These are phyloP conservation scores for Hypoxylon sp. DNA, from an alignment of 2,329 filamentous ascomycete genomes.

Conservation along the genomic window DNA sequence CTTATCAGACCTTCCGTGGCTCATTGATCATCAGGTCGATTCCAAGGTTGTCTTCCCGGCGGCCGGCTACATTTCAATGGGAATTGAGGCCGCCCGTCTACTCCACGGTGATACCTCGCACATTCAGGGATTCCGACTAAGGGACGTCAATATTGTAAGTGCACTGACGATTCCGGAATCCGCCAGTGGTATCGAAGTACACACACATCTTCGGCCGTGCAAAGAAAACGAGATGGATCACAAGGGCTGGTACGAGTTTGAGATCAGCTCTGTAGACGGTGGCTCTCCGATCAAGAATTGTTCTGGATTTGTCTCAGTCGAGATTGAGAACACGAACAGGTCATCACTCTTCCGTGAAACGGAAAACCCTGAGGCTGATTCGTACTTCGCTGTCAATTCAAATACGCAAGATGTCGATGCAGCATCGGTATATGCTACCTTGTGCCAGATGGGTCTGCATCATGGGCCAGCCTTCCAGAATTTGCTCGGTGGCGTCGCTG, in stretches of 20 bases:
- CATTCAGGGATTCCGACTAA: conserved; percentile 2
- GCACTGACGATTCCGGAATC: conserved; percentile 24
- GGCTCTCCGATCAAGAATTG: no score
- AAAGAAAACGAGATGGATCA: background rate
- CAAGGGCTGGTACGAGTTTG: conserved; percentile 15
- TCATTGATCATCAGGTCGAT: conserved; percentile 63
- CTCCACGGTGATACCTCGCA: background rate
- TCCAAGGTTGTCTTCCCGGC: conserved; percentile 55
- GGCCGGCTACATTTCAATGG: conserved; percentile 48
- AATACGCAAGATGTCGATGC: no score
- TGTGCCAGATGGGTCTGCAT: no score
- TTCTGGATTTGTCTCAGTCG: no score
- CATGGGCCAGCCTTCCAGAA: no score
- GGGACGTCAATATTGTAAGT: conserved; percentile 45
- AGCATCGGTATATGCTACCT: no score
- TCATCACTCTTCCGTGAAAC: no score
- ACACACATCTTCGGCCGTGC: background rate
- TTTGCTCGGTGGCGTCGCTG: no score
- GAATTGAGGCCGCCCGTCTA: conserved; percentile 32
- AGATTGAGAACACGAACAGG: no score
- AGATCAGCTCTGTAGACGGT: conserved; percentile 1
- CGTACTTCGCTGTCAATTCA: no score
- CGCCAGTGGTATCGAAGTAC: conserved; percentile 3
- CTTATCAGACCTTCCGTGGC: conserved; percentile 56
- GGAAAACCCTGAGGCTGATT: no score